Evolutionary conservation across 306 rosid species (phyloP).

Genomic region (Dryas octopetala): DNA sequence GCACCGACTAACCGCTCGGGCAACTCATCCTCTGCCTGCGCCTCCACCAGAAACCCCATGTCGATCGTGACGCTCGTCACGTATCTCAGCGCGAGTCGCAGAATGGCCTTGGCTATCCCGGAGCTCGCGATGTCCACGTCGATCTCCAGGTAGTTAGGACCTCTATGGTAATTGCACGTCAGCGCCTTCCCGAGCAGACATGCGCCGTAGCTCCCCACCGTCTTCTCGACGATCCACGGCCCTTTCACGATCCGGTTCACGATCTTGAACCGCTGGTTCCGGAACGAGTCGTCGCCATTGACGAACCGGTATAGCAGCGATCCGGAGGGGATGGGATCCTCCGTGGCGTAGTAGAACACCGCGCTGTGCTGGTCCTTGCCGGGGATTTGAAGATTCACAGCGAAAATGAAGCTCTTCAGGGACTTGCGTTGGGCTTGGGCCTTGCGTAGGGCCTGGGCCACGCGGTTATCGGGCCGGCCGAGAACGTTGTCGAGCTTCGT

Average conservation of each 20-base stretch:
- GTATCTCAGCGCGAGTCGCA: slow-evolving; percentile 75
- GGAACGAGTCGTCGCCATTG: slow-evolving; percentile 67
- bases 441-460: slow-evolving; percentile 45
- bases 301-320: slow-evolving; percentile 71
- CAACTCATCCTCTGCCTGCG: slow-evolving; percentile 78
- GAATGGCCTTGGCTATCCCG: slow-evolving; percentile 74
- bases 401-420: slow-evolving; percentile 68
- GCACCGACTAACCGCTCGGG: slow-evolving; percentile 84
- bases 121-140: slow-evolving; percentile 94
- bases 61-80: slow-evolving; percentile 81
- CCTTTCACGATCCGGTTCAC: slow-evolving; percentile 96
- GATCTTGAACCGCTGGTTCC: slow-evolving; percentile 85
- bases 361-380: slow-evolving; percentile 92
- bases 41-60: slow-evolving; percentile 90
- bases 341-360: slow-evolving; percentile 75
- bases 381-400: slow-evolving; percentile 82
- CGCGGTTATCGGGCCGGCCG: slow-evolving; percentile 72
- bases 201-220: slow-evolving; percentile 85
- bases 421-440: slow-evolving; percentile 61
- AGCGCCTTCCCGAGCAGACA: slow-evolving; percentile 82
- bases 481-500: slow-evolving; percentile 78
- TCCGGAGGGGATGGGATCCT: slow-evolving; percentile 64
- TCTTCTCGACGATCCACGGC: slow-evolving; percentile 86
- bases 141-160: slow-evolving; percentile 67
- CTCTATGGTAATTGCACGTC: slow-evolving; percentile 82